phyloP scores from a whole-genome alignment of 2,329 filamentous ascomycete species.

The Clonostachys sp. region DNA sequence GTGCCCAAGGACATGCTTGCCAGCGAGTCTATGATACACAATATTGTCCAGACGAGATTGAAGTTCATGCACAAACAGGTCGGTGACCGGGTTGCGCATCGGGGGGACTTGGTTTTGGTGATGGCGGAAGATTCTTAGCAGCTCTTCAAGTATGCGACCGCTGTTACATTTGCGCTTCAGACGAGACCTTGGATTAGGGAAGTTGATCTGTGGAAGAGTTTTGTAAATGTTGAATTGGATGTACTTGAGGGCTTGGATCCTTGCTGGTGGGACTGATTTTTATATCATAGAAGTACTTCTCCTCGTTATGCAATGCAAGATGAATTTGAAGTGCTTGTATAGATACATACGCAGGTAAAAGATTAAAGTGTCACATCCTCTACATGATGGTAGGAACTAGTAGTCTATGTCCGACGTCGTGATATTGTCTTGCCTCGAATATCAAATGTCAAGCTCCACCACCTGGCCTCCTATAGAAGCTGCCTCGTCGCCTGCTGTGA shows the following conservation, averaged over 20 bases:
- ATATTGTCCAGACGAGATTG: conserved; percentile 4
- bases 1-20: conserved; percentile 17
- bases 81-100: conserved; percentile 8
- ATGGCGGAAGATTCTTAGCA: conserved; percentile 13
- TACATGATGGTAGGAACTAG: too few relatives aligned
- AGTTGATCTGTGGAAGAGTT: conserved; percentile 19
- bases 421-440: too few relatives aligned
- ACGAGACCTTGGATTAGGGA: conserved; percentile 19
- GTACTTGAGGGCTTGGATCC: conserved; percentile 11
- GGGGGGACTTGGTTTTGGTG: conserved; percentile 16
- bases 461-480: too few relatives aligned
- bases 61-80: conserved; percentile 9
- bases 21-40: conserved; percentile 15
- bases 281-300: too few relatives aligned
- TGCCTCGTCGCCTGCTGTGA: too few relatives aligned
- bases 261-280: conserved; percentile 11
- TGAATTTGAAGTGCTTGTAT: too few relatives aligned
- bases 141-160: conserved; percentile 12
- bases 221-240: conserved; percentile 15
- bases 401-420: too few relatives aligned
- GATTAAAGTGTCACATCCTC: too few relatives aligned
- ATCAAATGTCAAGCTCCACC: too few relatives aligned
- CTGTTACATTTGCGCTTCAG: conserved; percentile 16
- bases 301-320: too few relatives aligned
- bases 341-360: too few relatives aligned